These are phyloP conservation scores for Globisporangium carolinianum DNA, from an alignment of 352 stramenopile genomes.

Conservation along the genomic window DNA sequence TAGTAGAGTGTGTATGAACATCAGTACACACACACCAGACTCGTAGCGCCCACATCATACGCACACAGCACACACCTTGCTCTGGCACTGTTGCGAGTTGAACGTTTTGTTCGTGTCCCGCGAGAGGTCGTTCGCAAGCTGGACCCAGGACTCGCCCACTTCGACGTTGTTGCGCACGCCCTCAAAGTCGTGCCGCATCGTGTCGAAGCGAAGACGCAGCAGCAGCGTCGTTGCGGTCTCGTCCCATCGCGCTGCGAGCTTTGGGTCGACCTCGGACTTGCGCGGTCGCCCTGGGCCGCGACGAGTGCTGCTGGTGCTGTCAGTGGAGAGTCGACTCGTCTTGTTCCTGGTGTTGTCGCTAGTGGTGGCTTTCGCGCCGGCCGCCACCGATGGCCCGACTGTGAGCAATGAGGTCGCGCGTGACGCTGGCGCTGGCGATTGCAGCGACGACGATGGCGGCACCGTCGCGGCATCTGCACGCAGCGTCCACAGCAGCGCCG, in stretches of 20 bases:
- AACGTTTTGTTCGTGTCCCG: constrained; percentile 6
- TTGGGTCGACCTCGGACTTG: constrained; percentile 6
- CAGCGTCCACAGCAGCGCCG: constrained; percentile 11
- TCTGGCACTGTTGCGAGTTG: constrained; percentile 15
- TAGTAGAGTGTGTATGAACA: neutral
- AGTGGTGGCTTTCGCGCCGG: no score
- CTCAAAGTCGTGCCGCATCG: constrained; percentile 7
- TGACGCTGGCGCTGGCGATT: neutral
- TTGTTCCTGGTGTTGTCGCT: neutral
- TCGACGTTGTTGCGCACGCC: constrained; percentile 12
- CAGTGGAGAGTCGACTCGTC: neutral
- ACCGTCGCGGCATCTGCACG: constrained; percentile 1
- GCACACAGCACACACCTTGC: constrained; percentile 7
- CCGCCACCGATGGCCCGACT: neutral
- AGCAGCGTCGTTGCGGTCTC: constrained; percentile 8
- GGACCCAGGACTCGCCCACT: constrained; percentile 10
- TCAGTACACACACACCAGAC: no score
- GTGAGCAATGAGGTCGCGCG: neutral
- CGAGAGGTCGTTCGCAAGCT: constrained; percentile 6
- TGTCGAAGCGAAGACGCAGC: constrained; percentile 7
- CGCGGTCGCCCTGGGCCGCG: constrained; percentile 8
- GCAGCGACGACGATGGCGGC: neutral
- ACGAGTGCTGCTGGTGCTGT: neutral
- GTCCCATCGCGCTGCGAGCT: constrained; percentile 10
- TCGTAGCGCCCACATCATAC: no score